Conservation (phyloP, 805 yeast species). For the Peterozyma xylosa region DNA sequence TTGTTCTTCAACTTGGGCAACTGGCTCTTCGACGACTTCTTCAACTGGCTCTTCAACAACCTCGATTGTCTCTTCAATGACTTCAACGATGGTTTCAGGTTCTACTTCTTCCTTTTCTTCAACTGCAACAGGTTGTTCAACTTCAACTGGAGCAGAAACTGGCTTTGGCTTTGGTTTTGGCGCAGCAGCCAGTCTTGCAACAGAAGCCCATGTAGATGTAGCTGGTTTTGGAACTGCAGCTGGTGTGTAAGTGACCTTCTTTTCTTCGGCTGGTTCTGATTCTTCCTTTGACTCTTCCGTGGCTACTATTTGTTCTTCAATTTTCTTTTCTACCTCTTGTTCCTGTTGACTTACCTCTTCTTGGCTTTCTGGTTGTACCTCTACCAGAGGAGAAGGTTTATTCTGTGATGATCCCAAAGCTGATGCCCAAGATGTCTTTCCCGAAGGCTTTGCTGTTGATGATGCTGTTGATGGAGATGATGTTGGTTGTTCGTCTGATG, state of each 20-base stretch:
- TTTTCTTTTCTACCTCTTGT: background rate
- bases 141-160: background rate
- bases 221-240: background rate
- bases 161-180: constrained; percentile 2
- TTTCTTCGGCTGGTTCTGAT: constrained; percentile 4
- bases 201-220: constrained; percentile 11
- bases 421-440: constrained; percentile 25
- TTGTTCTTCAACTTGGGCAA: background rate
- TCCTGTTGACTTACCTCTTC: constrained; percentile 9
- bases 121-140: constrained; percentile 1
- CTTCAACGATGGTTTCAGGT: constrained; percentile 4
- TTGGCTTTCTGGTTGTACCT: constrained; percentile 8
- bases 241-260: background rate
- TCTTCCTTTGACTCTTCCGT: constrained; percentile 4
- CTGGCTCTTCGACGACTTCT: background rate
- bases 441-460: constrained; percentile 9
- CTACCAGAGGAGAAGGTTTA: background rate
- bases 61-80: background rate
- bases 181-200: constrained; percentile 6
- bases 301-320: constrained; percentile 5
- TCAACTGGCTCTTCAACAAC: constrained; percentile 1
- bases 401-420: constrained; percentile 13
- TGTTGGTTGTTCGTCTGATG: constrained; percentile 4
- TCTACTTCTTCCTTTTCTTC: constrained; percentile 1
- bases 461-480: constrained; percentile 4